Base-by-base conservation (phyloP, 2,329 filamentous ascomycete species). In the Aureobasidium sp. region DNA sequence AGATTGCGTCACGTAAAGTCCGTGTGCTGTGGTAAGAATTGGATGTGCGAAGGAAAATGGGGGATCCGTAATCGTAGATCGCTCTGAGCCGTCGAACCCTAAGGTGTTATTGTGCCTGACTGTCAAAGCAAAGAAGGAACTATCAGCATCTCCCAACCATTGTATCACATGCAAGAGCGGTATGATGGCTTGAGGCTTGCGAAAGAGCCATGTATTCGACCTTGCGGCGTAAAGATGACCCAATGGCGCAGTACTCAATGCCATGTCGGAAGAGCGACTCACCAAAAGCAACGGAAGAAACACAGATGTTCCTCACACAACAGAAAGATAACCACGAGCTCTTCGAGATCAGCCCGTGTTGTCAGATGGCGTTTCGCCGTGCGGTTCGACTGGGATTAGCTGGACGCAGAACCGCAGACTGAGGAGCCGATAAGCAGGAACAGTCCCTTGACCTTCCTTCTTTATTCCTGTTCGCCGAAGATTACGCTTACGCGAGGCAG, bases 371-470 rank as follows among this genome's bases (percentile, higher is more conserved):
- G 44, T 51, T 17, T 46, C 26, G 46, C 20, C 23, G 46, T 39
- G 44, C 27, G 44, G 42, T 23, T 60, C 46, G 44, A 51, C 57
- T 60, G 57, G 57, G 57, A 41, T 50, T 34, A 51, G 46, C 34
- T 51, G 7, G 46, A 34, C n/a, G 46, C 53, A 57, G 57, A 41
- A 60, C 27, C 57, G 57, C 57, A 60, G 46, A 50, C 34, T 60
- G 57, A 60, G 57, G 57, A 60, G 57, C 57, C 57, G 57, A 60
- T 51, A 60, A 60, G 57, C 57, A 50, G 44, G 36, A 60, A 60
- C 44, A 39, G 42, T 47, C 41, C 15, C 36, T 32, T 29, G 46
- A 48, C 15, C 46, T 57, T 57, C 39, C 41, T 57, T 57, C 39
- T 57, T 57, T 57, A 29, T 46, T 57, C 27, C 53, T 36, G 39